Evolutionary conservation across 768 basidiomycete genomes (phyloP), one percentile per base, ranked within the genome.

Genomic region (Lyophyllum shimeji): DNA sequence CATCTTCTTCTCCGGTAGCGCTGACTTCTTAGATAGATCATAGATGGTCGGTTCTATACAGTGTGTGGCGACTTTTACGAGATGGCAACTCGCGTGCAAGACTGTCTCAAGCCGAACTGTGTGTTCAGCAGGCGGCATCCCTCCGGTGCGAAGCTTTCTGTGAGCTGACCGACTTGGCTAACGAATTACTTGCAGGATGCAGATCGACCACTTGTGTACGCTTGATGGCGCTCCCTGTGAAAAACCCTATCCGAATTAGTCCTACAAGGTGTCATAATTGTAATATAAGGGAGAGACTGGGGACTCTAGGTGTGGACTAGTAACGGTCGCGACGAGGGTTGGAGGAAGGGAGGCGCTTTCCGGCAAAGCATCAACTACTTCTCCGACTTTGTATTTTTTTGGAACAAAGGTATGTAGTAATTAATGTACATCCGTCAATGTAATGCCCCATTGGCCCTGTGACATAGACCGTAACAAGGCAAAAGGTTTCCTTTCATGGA

Each of bases 41-140:
- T 89, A 57, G 89, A 91, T 67, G 89, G 89, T 53, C 83, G 87
- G 60, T 88, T 77, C 69, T 82, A 89, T 72, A 82, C 83, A 15
- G 68, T 71, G 51, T 91, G 89, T 69, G 80, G 82, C 8, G 88
- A 90, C 69, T 90, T 91, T 69, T 73, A 83, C 56, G 80, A 82
- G 51, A 86, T 91, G 82, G 81, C 85, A 43, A 88, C 88, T 18
- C 80, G 76, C 53, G 69, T 79, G 46, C 82, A 87, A 63, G 89
- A 91, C 65, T 91, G 89, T 61, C 67, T 82, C 45, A 74, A 75
- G 57, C 65, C 74, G 3, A 81, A 85, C 61, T 91, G 89, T 69
- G 69, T 89, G 60, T 91, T 91, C 69, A 90, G 89, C 67, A 68
- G 73, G 64, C 75, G 85, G 57, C 89, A 87, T 66, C 73, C 70